Base-by-base conservation (phyloP, 768 basidiomycete genomes). In the Agrocybe praecox region DNA sequence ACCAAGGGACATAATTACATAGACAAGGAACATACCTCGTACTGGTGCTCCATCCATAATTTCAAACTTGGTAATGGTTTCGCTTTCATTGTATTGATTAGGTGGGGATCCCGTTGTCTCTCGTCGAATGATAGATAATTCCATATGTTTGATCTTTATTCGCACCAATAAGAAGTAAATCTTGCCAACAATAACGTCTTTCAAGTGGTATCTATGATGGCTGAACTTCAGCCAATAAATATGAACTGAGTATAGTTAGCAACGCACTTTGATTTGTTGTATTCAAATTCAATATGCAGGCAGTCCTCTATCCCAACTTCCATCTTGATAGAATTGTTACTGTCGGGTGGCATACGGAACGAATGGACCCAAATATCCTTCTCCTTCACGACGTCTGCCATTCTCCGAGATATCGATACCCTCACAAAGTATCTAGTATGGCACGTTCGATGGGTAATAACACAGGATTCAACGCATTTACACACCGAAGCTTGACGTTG, bases 81-180 rank as follows among this genome's bases (percentile, higher is more conserved):
- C 96, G 66, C 91, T 94, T 72, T 99, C 96, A 70, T 98, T 99
- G 72, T 99, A 98, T 74, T 96, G 95, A 66, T 98, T 99, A n/a
- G 97, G 97, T 2, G 93, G 93, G 14, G 95, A 83, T 12, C 96
- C 96, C 0, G 96, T 98, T 19, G 97, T 99, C 73, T 98, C 97
- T 19, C 96, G 84, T 36, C 96, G 88, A 63, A 99, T 98, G 69
- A 98, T 98, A 15, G 95, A 98, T 23, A 98, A 80, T 70, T 99
- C 96, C 96, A 98, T 98, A 65, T 98, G 95, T 74, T 99, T 98
- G 76, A 98, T 99, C 81, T 93, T 98, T 81, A 99, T 98, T 53
- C 97, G 89, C 8, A 98, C 96, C 43, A 98, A 88, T 49, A 99
- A 80, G 78, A 99, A 98, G 78, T 96, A 98, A 70, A 98, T 98